Evolutionary conservation across 768 basidiomycete species (phyloP).

Genomic region (Chlorophyllum brunneum): DNA sequence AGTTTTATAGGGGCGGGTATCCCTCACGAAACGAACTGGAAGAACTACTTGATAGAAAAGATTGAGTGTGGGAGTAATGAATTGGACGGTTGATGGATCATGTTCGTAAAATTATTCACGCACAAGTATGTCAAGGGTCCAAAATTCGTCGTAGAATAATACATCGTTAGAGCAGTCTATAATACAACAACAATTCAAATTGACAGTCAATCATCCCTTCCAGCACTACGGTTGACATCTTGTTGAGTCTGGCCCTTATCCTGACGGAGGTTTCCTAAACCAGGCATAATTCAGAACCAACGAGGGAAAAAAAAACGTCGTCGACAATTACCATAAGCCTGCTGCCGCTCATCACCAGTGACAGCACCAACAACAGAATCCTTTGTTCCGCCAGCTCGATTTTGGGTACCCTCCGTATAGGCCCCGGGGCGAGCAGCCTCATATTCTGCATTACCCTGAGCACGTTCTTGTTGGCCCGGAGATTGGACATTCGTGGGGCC

Average conservation of each 20-base stretch:
- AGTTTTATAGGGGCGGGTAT: too few relatives aligned
- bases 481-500: constrained; percentile 38
- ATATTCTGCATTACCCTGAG: constrained; percentile 40
- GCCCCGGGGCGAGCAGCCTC: constrained; percentile 43
- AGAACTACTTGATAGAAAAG: neutral
- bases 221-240: constrained; percentile 12
- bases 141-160: too few relatives aligned
- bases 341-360: constrained; percentile 42
- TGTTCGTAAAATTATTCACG: too few relatives aligned
- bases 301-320: neutral
- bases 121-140: too few relatives aligned
- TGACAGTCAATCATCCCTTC: neutral
- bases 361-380: constrained; percentile 43
- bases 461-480: constrained; percentile 46
- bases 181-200: neutral
- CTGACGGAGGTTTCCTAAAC: constrained; percentile 44
- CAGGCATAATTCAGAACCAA: neutral
- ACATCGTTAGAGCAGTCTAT: neutral
- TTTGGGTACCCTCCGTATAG: constrained; percentile 41
- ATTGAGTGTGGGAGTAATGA: neutral
- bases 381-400: constrained; percentile 40
- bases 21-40: neutral
- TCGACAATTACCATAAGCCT: constrained; percentile 29
- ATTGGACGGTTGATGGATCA: too few relatives aligned
- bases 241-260: constrained; percentile 41